A percentile compares a stretch with the other conserved stretches of the same genome.
Evolutionary conservation across 306 rosid species (phyloP).

Genomic region (Lathyrus oleraceus): DNA sequence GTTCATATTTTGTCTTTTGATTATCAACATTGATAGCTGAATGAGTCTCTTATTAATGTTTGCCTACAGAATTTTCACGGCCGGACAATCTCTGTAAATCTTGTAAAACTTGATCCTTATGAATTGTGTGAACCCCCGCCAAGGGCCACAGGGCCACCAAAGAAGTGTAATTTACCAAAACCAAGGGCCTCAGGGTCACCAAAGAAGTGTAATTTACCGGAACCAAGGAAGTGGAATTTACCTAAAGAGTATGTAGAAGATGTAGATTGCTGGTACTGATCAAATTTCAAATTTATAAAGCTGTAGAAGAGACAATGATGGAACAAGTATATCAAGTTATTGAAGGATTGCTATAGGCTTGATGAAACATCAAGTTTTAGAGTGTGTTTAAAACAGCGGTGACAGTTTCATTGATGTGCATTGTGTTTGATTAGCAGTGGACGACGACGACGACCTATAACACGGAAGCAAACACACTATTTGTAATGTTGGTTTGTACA

Average conservation of each 20-base stretch:
- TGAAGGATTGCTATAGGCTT: not conserved
- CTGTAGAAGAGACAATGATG: slow-evolving; percentile 26
- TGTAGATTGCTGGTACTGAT: slow-evolving; percentile 90
- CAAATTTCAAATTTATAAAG: slow-evolving; percentile 26
- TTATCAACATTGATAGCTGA: not conserved
- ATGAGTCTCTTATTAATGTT: slow-evolving; percentile 3
- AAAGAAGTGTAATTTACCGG: slow-evolving; percentile 52
- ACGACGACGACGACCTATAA: too few species aligned
- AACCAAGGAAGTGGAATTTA: slow-evolving; percentile 59
- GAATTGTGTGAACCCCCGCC: slow-evolving; percentile 49
- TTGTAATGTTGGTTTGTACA: slow-evolving; percentile 2
- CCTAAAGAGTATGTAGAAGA: slow-evolving; percentile 58
- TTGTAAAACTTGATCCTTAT: slow-evolving; percentile 63
- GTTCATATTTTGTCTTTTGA: slow-evolving; percentile 40
- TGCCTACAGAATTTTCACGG: slow-evolving; percentile 59
- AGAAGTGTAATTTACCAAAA: slow-evolving; percentile 53
- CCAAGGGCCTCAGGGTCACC: slow-evolving; percentile 80
- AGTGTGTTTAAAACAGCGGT: not conserved
- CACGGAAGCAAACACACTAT: not conserved
- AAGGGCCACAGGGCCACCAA: slow-evolving; percentile 74
- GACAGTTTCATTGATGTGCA: not conserved
- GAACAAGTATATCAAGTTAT: slow-evolving; percentile 18
- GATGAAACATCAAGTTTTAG: slow-evolving; percentile 1
- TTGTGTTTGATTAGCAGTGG: not conserved
- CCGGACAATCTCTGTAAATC: slow-evolving; percentile 62